Evolutionary conservation across 2,329 filamentous ascomycete genomes (phyloP), one percentile per base, ranked within the genome.

Genomic region (Escovopsis sp.): DNA sequence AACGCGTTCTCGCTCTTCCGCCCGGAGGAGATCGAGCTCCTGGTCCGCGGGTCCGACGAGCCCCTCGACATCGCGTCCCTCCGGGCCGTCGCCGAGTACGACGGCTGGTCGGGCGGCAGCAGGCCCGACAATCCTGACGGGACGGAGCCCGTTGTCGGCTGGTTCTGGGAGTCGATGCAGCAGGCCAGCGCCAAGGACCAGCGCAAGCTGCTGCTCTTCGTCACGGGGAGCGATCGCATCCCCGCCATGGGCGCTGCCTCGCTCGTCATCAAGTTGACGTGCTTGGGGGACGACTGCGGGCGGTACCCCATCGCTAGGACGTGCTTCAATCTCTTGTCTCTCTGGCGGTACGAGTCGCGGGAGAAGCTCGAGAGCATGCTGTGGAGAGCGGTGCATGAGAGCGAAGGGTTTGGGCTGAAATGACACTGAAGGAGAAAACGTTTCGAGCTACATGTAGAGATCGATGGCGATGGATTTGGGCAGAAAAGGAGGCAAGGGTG

Each of bases 321-420:
- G 7, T 94, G 87, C 55, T 94, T 94, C 60, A 94, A 94, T 53
- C 74, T 78, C 54, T 51, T 94, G 43, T 76, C 79, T 4, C 59
- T 94, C 38, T 88, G 79, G 60, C 69, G 73, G 31, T 94, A 88
- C 55, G 52, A 57, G 26, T 74, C 70, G 4, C 72, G 67, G 45
- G 67, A 76, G 50, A 76, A 71, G 44, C 54, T 94, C 39, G 79
- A 84, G 53, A 60, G 56, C 35, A 75, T 76, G 62, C 61, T 94
- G 23, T 93, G 86, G 85, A 71, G 73, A 42, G 87, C 87, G 4
- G 85, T 94, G n/a, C 65, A 74, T 43, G 85, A 87, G 56, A 92
- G 86, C 49, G 85, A 93, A 54, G 87, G 87, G 3, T 94, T 94
- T 66, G 86, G 86, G 23, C 65, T 94, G 54, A 90, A 87, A 54